phyloP scores from a whole-genome alignment of 176 grass and related monocot species.

The Bromus sterilis region DNA sequence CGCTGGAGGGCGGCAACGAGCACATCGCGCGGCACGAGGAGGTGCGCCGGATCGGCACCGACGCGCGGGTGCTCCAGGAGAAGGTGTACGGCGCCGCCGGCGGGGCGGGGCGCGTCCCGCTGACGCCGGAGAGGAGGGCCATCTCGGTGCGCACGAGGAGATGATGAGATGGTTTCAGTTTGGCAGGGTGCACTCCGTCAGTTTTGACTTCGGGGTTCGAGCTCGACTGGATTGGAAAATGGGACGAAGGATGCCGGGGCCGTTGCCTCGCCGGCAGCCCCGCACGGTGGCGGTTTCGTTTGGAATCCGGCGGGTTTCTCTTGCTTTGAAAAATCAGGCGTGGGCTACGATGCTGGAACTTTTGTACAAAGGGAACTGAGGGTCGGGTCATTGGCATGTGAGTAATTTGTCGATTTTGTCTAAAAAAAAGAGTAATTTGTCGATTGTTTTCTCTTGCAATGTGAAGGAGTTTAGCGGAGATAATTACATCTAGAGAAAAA shows the following conservation, averaged over 20 bases:
- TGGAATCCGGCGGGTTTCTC: no score
- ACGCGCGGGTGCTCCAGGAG: slow-evolving; percentile 48
- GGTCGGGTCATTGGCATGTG: not conserved
- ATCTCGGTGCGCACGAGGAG: slow-evolving; percentile 34
- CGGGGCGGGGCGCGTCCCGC: not conserved
- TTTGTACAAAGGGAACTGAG: not conserved
- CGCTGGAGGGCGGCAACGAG: slow-evolving; percentile 47
- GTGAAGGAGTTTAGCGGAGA: not conserved
- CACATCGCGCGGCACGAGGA: slow-evolving; percentile 59
- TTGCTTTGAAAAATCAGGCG: not conserved
- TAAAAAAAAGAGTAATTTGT: no score
- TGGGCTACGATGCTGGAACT: not conserved
- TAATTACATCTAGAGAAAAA: no score
- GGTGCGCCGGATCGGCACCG: slow-evolving; percentile 43
- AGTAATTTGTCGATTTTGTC: no score
- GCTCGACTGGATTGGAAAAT: not conserved
- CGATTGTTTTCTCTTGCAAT: not conserved
- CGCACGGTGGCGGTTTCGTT: not conserved
- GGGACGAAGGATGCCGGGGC: not conserved
- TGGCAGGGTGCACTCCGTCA: not conserved
- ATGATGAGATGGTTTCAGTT: not conserved
- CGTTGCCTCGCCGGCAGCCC: slow-evolving; percentile 4
- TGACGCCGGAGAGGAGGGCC: slow-evolving; percentile 26
- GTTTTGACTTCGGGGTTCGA: not conserved
- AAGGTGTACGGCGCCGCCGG: slow-evolving; percentile 24